Percentiles rank a stretch among this genome's conserved stretches.
These are phyloP conservation scores for Ambrosiella xylebori DNA, from an alignment of 2,329 filamentous ascomycete genomes.

Conservation along the genomic window DNA sequence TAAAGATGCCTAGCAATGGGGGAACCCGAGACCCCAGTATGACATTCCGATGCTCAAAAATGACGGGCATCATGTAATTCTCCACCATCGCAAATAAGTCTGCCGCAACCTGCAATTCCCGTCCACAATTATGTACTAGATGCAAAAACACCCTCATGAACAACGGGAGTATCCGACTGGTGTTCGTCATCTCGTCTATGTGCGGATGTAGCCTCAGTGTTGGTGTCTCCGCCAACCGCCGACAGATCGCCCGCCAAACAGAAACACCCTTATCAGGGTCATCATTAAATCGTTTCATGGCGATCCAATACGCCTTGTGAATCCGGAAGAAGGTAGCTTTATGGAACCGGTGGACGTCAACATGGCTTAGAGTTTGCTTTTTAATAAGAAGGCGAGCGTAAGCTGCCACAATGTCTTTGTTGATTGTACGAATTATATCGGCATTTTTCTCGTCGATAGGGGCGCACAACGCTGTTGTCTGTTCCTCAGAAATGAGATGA, in stretches of 20 bases:
- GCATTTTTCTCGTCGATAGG: constrained; percentile 5
- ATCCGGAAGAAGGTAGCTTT: constrained; percentile 10
- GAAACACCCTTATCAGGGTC: constrained; percentile 4
- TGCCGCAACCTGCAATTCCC: background rate
- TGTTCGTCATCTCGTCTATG: constrained; percentile 6
- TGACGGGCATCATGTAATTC: constrained; percentile 8
- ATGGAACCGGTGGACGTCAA: constrained; percentile 4
- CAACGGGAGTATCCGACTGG: constrained; percentile 2
- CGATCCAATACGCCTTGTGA: constrained; percentile 12
- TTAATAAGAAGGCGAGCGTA: constrained; percentile 12
- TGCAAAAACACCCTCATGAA: constrained; percentile 8
- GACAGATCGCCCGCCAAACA: background rate
- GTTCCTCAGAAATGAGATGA: background rate
- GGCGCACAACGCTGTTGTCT: constrained; percentile 12
- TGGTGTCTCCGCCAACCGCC: constrained; percentile 3
- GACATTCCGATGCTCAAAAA: constrained; percentile 1
- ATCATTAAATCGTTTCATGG: constrained; percentile 2
- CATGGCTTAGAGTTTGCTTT: constrained; percentile 9
- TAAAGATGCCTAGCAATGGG: background rate
- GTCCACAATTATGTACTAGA: constrained; percentile 8
- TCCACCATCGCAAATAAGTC: constrained; percentile 5
- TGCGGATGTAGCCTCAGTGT: constrained; percentile 9
- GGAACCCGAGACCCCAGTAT: background rate
- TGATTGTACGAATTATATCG: constrained; percentile 4
- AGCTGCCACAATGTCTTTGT: constrained; percentile 10